phyloP scores from a whole-genome alignment of 2,329 filamentous ascomycete genomes.

The Samsoniella hepiali region DNA sequence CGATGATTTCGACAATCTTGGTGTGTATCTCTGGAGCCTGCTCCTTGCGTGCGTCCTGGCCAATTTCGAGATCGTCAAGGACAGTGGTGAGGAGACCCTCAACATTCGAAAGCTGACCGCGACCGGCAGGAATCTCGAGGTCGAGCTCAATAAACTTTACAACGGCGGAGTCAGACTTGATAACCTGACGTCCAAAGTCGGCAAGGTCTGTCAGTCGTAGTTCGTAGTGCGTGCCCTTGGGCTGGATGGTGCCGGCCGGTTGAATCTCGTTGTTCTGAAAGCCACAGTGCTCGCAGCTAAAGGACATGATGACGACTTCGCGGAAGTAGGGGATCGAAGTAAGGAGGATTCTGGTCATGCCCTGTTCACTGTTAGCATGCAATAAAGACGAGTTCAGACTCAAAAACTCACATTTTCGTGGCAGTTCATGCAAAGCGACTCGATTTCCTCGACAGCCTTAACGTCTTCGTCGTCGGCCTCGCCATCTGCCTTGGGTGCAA shows the following conservation, averaged over 20 bases:
- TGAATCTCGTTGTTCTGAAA: conserved; percentile 93
- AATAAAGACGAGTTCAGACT: neutral
- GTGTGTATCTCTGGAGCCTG: conserved; percentile 73
- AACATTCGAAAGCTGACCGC: conserved; percentile 88
- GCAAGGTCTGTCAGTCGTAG: conserved; percentile 68
- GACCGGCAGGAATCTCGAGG: conserved; percentile 86
- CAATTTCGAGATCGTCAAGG: conserved; percentile 73
- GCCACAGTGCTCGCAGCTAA: conserved; percentile 84
- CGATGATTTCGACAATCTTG: conserved; percentile 75
- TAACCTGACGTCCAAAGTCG: conserved; percentile 82
- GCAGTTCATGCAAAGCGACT: conserved; percentile 86
- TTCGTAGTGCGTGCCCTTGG: conserved; percentile 80
- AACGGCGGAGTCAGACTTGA: conserved; percentile 84
- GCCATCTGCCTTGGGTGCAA: conserved; percentile 40
- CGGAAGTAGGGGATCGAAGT: conserved; percentile 96
- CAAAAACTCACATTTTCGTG: conserved; percentile 62
- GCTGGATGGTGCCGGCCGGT: conserved; percentile 86
- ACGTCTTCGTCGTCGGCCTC: conserved; percentile 43
- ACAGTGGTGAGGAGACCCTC: conserved; percentile 82
- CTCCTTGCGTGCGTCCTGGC: conserved; percentile 78
- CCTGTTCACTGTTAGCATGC: conserved; percentile 47
- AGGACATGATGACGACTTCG: conserved; percentile 97
- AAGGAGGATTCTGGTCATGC: conserved; percentile 79
- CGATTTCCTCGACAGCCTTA: conserved; percentile 63
- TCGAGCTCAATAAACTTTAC: conserved; percentile 90